phyloP scores from a whole-genome alignment of 2,329 filamentous ascomycete species.

The Westerdykella sp. region DNA sequence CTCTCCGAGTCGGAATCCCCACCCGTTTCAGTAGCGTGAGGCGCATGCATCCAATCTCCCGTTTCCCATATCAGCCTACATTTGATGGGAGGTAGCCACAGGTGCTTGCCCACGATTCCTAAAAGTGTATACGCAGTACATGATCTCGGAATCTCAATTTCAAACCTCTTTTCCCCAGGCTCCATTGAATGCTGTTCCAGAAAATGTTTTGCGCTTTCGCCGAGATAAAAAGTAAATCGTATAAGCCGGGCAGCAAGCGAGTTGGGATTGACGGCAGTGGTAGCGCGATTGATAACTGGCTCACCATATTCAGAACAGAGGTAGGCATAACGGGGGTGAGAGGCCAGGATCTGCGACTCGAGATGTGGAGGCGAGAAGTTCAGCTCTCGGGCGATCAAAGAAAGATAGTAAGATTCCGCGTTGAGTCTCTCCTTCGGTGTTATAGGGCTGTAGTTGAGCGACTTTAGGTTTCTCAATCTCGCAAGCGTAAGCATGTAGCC shows the following conservation, averaged over 20 bases:
- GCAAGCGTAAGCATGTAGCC: conserved; percentile 84
- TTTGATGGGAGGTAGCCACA: conserved; percentile 57
- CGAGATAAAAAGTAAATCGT: conserved; percentile 49
- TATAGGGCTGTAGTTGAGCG: conserved; percentile 67
- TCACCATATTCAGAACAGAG: conserved; percentile 72
- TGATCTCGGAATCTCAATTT: conserved; percentile 60
- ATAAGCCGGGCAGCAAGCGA: conserved; percentile 76
- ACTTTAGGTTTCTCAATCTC: conserved; percentile 60
- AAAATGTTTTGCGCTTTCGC: conserved; percentile 1
- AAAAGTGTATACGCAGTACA: conserved; percentile 78
- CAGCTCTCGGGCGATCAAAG: conserved; percentile 71
- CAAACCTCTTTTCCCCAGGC: conserved; percentile 5
- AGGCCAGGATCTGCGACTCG: conserved; percentile 48
- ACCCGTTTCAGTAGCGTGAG: conserved; percentile 50
- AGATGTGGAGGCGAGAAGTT: conserved; percentile 53
- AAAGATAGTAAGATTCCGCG: conserved; percentile 90
- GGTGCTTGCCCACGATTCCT: conserved; percentile 67
- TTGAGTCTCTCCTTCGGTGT: conserved; percentile 70
- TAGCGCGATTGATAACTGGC: conserved; percentile 53
- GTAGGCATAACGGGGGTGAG: conserved; percentile 66
- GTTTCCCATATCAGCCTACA: conserved; percentile 79
- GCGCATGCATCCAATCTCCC: conserved; percentile 77
- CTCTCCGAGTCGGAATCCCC: conserved; percentile 43
- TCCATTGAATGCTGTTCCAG: conserved; percentile 1
- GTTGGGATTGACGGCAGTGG: conserved; percentile 58